Percentiles rank a stretch among this genome's conserved stretches.
Evolutionary conservation across 2,329 filamentous ascomycete genomes (phyloP).

Genomic region (Beauveria australis): DNA sequence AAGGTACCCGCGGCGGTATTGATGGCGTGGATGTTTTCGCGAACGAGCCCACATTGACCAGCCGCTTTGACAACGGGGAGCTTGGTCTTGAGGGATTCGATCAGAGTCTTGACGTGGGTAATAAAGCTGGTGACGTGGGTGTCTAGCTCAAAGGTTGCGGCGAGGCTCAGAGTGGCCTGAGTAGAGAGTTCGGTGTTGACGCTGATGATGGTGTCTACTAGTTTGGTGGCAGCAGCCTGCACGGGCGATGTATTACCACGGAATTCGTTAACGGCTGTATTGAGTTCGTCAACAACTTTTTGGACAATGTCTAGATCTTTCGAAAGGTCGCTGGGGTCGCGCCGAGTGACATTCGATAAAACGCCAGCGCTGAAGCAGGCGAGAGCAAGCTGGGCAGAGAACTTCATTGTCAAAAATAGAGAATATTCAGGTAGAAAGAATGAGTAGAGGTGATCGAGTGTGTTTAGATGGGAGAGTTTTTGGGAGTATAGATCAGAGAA

Average conservation of each 20-base stretch:
- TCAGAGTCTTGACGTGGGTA: slow-evolving; percentile 15
- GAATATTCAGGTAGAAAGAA: not conserved
- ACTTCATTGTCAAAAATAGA: not conserved
- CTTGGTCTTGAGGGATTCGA: slow-evolving; percentile 13
- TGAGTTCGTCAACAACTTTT: no score
- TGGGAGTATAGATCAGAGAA: not conserved
- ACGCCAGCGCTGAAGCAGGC: slow-evolving; percentile 3
- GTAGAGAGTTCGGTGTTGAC: slow-evolving; percentile 11
- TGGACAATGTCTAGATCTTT: slow-evolving; percentile 13
- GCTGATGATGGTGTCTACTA: slow-evolving; percentile 11
- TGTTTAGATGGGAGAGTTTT: not conserved
- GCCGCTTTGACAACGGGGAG: not conserved
- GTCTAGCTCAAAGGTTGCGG: slow-evolving; percentile 14
- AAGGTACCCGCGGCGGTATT: not conserved
- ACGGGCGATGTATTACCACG: slow-evolving; percentile 11
- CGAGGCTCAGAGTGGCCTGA: slow-evolving; percentile 14
- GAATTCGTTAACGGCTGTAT: slow-evolving; percentile 14
- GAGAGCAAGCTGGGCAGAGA: not conserved
- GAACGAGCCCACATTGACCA: slow-evolving; percentile 1
- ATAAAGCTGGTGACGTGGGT: slow-evolving; percentile 15
- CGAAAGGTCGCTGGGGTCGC: not conserved
- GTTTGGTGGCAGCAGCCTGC: slow-evolving; percentile 4
- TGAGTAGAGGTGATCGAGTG: not conserved
- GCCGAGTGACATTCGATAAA: not conserved
- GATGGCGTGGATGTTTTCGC: not conserved